Percentiles rank a stretch among this genome's conserved stretches.
phyloP scores from a whole-genome alignment of 2,329 filamentous ascomycete species.

The Diaporthe nobilis region DNA sequence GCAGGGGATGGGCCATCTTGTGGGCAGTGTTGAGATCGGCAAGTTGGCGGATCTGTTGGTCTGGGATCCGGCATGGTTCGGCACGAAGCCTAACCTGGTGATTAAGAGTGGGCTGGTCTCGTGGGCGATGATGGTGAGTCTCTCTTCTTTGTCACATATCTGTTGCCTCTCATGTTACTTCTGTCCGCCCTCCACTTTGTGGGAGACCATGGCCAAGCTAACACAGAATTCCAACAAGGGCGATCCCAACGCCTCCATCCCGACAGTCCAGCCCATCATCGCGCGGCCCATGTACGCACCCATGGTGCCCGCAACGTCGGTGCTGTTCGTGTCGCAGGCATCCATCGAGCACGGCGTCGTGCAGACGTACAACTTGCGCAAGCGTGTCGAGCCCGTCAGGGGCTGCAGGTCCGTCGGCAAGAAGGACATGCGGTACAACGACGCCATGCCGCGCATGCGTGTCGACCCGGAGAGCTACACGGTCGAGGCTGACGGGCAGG shows the following conservation, averaged over 20 bases:
- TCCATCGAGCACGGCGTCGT: constrained; percentile 78
- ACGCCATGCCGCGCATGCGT: constrained; percentile 85
- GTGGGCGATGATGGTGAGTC: constrained; percentile 83
- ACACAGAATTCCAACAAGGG: constrained; percentile 63
- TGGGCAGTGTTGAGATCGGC: constrained; percentile 89
- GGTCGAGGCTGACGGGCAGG: constrained; percentile 86
- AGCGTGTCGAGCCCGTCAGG: constrained; percentile 84
- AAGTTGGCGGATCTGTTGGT: constrained; percentile 92
- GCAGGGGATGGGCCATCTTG: constrained; percentile 89
- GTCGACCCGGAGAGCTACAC: constrained; percentile 93
- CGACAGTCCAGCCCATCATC: constrained; percentile 87
- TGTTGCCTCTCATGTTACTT: background rate
- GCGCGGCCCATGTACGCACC: constrained; percentile 89
- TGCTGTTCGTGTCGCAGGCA: constrained; percentile 86
- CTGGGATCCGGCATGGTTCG: constrained; percentile 89
- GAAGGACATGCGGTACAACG: constrained; percentile 92
- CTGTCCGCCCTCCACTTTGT: background rate
- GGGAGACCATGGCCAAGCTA: background rate
- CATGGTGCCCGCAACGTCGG: constrained; percentile 77
- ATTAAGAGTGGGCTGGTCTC: constrained; percentile 91
- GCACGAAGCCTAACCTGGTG: constrained; percentile 84
- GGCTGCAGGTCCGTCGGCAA: constrained; percentile 83
- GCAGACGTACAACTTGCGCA: constrained; percentile 80
- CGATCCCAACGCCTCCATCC: constrained; percentile 86
- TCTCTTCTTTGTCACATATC: constrained; percentile 8